A percentile compares a stretch with the other conserved stretches of the same genome.
Evolutionary conservation across 148 eudicot genomes (phyloP).

Genomic region (Linanthus parryae): DNA sequence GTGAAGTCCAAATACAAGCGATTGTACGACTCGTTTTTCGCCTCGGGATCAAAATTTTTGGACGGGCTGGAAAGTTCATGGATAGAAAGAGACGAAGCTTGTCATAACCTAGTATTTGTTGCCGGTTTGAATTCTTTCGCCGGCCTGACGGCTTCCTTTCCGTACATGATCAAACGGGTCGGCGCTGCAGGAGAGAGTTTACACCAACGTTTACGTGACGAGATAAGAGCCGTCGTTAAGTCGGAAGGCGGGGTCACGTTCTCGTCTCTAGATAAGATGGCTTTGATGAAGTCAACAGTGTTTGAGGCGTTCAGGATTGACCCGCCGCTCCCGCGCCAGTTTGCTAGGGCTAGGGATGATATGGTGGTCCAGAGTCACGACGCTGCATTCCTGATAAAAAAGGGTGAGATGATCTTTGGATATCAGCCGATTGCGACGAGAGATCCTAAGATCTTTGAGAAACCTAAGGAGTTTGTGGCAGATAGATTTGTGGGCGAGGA

Average conservation of each 20-base stretch:
- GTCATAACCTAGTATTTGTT: constrained; percentile 61
- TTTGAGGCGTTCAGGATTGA: constrained; percentile 64
- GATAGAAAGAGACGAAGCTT: constrained; percentile 59
- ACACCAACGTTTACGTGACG: constrained; percentile 44
- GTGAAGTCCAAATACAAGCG: constrained; percentile 45
- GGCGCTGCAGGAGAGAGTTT: constrained; percentile 56
- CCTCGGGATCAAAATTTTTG: constrained; percentile 21
- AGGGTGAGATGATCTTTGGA: constrained; percentile 70
- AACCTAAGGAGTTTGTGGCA: constrained; percentile 62
- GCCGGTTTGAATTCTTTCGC: constrained; percentile 84
- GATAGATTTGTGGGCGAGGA: constrained; percentile 61
- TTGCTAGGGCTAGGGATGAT: constrained; percentile 48
- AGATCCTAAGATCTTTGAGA: constrained; percentile 61
- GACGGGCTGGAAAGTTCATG: constrained; percentile 50
- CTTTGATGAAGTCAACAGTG: constrained; percentile 66
- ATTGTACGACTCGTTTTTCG: constrained; percentile 57
- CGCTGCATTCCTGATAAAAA: constrained; percentile 47
- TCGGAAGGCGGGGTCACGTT: constrained; percentile 53
- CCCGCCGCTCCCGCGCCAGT: constrained; percentile 68
- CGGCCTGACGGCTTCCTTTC: constrained; percentile 71
- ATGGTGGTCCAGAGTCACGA: constrained; percentile 57
- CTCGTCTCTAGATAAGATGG: constrained; percentile 63
- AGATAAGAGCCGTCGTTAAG: constrained; percentile 47
- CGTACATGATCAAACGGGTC: constrained; percentile 53
- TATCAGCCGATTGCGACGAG: constrained; percentile 72